phyloP scores from a whole-genome alignment of 2,329 filamentous ascomycete genomes.

The Claviceps spartinae region DNA sequence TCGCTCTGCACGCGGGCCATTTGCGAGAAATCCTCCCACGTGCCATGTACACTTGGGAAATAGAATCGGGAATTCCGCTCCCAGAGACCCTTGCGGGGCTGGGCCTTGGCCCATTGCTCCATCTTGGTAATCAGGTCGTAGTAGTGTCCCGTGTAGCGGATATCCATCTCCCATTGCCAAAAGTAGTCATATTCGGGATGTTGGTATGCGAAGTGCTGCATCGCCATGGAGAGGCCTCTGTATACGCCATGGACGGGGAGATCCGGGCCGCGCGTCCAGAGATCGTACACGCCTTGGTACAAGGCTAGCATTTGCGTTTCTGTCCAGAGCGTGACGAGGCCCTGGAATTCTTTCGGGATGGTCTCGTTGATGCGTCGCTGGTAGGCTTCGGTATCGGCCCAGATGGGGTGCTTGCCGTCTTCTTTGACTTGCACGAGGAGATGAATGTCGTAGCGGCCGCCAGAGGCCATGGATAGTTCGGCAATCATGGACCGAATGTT shows the following conservation, averaged over 20 bases:
- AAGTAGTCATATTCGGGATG: slow-evolving; percentile 85
- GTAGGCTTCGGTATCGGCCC: slow-evolving; percentile 60
- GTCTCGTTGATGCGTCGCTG: slow-evolving; percentile 51
- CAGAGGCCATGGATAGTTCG: slow-evolving; percentile 67
- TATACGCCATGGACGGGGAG: slow-evolving; percentile 85
- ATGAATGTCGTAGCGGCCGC: slow-evolving; percentile 77
- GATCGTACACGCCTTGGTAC: slow-evolving; percentile 77
- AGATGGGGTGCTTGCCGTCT: slow-evolving; percentile 61
- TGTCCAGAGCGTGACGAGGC: slow-evolving; percentile 84
- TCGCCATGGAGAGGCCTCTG: slow-evolving; percentile 81
- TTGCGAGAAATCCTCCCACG: slow-evolving; percentile 63
- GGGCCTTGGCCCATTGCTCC: slow-evolving; percentile 53
- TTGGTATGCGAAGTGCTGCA: slow-evolving; percentile 81
- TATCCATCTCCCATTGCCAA: slow-evolving; percentile 95
- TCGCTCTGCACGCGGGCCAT: slow-evolving; percentile 66
- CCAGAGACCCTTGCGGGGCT: slow-evolving; percentile 71
- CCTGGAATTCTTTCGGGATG: slow-evolving; percentile 73
- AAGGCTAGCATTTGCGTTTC: slow-evolving; percentile 84
- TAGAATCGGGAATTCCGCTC: slow-evolving; percentile 70
- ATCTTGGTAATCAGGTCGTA: slow-evolving; percentile 61
- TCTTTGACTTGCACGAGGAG: slow-evolving; percentile 74
- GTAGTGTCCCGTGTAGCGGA: slow-evolving; percentile 80
- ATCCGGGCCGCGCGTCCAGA: slow-evolving; percentile 49
- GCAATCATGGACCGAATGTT: slow-evolving; percentile 74
- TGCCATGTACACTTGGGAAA: slow-evolving; percentile 59